Evolutionary conservation across 805 yeast genomes (phyloP), one percentile per base, ranked within the genome.

Genomic region (Metschnikowia gelsemii): DNA sequence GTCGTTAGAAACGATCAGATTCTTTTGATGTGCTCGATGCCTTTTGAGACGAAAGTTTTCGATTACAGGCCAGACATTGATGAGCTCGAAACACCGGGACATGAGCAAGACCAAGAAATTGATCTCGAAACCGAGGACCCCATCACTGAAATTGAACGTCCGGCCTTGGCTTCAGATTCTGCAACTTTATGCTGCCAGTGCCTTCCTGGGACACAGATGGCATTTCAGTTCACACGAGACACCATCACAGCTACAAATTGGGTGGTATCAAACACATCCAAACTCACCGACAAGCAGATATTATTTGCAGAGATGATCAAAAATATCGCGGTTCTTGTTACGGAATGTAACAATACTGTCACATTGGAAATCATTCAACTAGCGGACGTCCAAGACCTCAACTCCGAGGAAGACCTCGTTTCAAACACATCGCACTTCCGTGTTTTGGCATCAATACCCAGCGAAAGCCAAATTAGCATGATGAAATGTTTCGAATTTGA

Each of bases 1-100:
- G 33, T 66, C 16, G 17, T 35, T 2, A 52, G 45, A 43, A 47
- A 54, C 3, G 61, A 44, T 0, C 49, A 43, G 4, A 16, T 43
- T 1, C 67, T 55, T 37, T 46, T 72, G 14, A 47, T 67, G 2
- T 66, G 74, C 42, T 54, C 70, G 2, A 60, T 66, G 43, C 58
- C 73, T 3, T 72, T 65, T 48, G 66, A 62, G 35, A 62, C 76
- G 0, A 36, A 61, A 11, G 44, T 73, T 0, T 52, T 70, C 12
- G 71, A 65, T 42, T 60, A 54, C 37, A 59, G 57, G n/a, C 50
- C 52, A 1, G 60, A 57, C 4, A 46, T 46, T 1, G 50, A 59
- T 11, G 57, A 53, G 7, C 45, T 45, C 2, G 55, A 62, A 32
- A 39, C 55, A 1, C 69, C 61, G 24, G 52, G 59, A 2, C 57